phyloP scores from a whole-genome alignment of 768 basidiomycete genomes.

The Amanita muscaria region DNA sequence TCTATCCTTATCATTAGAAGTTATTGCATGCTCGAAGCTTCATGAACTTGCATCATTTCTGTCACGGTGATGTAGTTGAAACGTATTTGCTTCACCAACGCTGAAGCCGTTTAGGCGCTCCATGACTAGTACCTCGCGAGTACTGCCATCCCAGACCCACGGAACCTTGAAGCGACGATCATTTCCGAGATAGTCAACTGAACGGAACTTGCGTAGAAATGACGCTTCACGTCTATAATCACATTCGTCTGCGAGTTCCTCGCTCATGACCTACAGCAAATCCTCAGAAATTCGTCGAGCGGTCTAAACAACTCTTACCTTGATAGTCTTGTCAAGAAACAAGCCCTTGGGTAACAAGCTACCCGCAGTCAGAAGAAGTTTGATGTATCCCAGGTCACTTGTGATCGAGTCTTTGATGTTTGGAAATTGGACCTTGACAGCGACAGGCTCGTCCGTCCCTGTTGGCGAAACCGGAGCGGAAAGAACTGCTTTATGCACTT shows the following conservation, averaged over 20 bases:
- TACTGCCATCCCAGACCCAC: conserved; percentile 78
- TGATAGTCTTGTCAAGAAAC: conserved; percentile 82
- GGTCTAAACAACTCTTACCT: conserved; percentile 28
- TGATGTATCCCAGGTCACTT: conserved; percentile 82
- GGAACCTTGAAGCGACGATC: conserved; percentile 76
- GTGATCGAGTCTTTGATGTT: conserved; percentile 81
- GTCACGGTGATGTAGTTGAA: conserved; percentile 49
- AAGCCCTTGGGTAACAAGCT: conserved; percentile 79
- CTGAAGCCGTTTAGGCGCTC: conserved; percentile 75
- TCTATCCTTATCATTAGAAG: conserved; percentile 36
- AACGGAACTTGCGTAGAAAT: conserved; percentile 55
- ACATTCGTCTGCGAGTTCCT: conserved; percentile 89
- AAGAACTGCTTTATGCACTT: conserved; percentile 78
- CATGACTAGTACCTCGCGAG: conserved; percentile 82
- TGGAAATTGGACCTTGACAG: conserved; percentile 93
- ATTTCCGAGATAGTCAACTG: conserved; percentile 36
- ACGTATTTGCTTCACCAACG: conserved; percentile 57
- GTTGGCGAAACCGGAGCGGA: conserved; percentile 43
- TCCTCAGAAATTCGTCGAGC: background rate
- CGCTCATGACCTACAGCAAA: conserved; percentile 67
- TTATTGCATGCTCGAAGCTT: no score
- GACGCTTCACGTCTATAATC: conserved; percentile 79
- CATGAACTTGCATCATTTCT: conserved; percentile 72
- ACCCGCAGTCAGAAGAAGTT: conserved; percentile 72
- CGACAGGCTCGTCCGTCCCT: conserved; percentile 47